phyloP scores from a whole-genome alignment of 202 grass and related monocot species.

The Carex arenaria region DNA sequence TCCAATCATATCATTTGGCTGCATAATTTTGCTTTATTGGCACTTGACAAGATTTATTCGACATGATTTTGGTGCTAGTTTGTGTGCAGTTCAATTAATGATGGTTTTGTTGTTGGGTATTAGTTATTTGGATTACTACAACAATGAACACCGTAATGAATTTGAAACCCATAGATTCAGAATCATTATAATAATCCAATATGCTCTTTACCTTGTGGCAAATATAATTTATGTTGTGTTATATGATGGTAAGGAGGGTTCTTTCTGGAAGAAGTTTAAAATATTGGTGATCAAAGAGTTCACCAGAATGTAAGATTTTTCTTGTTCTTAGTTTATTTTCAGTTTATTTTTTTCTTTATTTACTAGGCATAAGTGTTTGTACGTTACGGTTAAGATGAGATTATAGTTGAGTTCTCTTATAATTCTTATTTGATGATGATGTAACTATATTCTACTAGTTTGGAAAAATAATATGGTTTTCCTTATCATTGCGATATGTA shows the following conservation, averaged over 20 bases:
- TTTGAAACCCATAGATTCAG: no score
- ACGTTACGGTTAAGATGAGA: no score
- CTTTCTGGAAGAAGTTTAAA: background rate
- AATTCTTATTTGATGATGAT: no score
- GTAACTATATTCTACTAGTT: no score
- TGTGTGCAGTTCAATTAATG: background rate
- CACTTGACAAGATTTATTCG: background rate
- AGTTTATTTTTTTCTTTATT: no score
- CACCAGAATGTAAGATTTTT: background rate
- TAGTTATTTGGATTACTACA: background rate
- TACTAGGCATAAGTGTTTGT: no score
- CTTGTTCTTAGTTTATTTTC: background rate
- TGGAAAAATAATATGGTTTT: no score
- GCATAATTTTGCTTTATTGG: background rate
- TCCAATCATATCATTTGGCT: background rate
- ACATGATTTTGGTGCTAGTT: background rate
- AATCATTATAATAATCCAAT: no score
- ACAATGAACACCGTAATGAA: background rate
- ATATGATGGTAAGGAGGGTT: background rate
- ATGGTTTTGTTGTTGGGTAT: background rate
- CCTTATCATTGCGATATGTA: no score
- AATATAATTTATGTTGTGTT: background rate
- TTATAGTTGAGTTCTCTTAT: no score
- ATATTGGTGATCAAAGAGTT: background rate
- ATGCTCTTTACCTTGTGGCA: no score